Base-by-base conservation (phyloP, 345 rosid genomes). In the Acer campestre region DNA sequence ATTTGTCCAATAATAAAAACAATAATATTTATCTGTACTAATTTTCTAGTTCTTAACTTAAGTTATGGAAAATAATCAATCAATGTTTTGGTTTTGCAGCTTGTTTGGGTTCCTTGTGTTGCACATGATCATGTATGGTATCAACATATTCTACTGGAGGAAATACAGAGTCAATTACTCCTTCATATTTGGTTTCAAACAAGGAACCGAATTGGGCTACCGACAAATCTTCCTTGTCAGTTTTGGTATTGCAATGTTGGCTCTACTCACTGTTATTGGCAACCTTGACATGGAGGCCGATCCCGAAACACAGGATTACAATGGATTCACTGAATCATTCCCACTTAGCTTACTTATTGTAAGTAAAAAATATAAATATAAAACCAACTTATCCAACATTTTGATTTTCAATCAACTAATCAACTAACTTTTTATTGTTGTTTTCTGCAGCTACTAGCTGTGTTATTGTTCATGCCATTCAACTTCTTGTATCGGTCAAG, bases 111-210 rank as follows among this genome's bases (percentile, higher is more conserved):
- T 81, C 77, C 58, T 86, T 63, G 86, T 82, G 53, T 82, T 88
- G 13, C 89, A 88, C 65, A 17, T 82, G 81, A 22, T 88, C 29
- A 72, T 85, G 84, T 86, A 82, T 61, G 89, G 88, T 78, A 77
- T 58, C 10, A 73, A 86, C 38, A 80, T 85, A 74, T 88, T 79
- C 78, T 82, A 49, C 62, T 88, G 89, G 91, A 85, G 80, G 79
- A 76, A 78, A 9, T 88, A 80, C 64, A 80, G 87, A 51, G 85
- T 88, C 25, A 88, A 88, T 25, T 88, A 88, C 61, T 31, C 89
- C 27, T 88, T 88, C 79, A 88, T 88, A 73, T 88, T 88, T 59
- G 87, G 88, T 16, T 88, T 88, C 86, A 88, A 86, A 61, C 78
- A 11, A 17, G 87, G 88, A 70, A 80, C 85, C 0, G 88, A 86